Evolutionary conservation across 257 asterid species (phyloP).

Genomic region (Solanum corneliomulleri): DNA sequence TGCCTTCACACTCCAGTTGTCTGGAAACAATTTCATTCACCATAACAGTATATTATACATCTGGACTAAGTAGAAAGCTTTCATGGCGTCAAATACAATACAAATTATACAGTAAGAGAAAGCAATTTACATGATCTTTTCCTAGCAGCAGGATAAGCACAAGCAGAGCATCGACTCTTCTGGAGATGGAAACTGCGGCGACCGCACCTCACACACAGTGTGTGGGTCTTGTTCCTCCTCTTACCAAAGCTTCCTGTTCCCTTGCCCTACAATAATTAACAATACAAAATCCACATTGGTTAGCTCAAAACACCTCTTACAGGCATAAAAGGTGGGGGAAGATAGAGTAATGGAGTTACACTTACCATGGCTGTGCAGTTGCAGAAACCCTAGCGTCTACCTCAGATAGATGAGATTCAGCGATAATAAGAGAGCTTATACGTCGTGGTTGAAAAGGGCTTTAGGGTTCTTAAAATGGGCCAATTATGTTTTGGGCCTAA

Average conservation of each 20-base stretch:
- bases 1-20: slow-evolving; percentile 74
- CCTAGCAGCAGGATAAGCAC: slow-evolving; percentile 54
- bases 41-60: background rate
- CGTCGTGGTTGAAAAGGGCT: background rate
- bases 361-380: slow-evolving; percentile 35
- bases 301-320: background rate
- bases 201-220: slow-evolving; percentile 46
- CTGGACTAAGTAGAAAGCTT: background rate
- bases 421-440: background rate
- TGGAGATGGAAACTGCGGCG: slow-evolving; percentile 52
- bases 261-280: slow-evolving; percentile 22
- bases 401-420: background rate
- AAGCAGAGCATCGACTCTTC: slow-evolving; percentile 58
- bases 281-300: background rate
- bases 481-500: background rate
- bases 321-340: background rate
- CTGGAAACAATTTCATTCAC: slow-evolving; percentile 8
- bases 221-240: slow-evolving; percentile 53
- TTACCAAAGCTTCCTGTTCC: slow-evolving; percentile 65
- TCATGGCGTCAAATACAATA: background rate
- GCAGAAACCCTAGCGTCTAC: slow-evolving; percentile 25
- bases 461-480: background rate
- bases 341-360: background rate
- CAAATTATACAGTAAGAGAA: background rate
- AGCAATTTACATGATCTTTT: slow-evolving; percentile 28